Base-by-base conservation (phyloP, 2,329 filamentous ascomycete genomes). In the Coleophoma crateriformis region DNA sequence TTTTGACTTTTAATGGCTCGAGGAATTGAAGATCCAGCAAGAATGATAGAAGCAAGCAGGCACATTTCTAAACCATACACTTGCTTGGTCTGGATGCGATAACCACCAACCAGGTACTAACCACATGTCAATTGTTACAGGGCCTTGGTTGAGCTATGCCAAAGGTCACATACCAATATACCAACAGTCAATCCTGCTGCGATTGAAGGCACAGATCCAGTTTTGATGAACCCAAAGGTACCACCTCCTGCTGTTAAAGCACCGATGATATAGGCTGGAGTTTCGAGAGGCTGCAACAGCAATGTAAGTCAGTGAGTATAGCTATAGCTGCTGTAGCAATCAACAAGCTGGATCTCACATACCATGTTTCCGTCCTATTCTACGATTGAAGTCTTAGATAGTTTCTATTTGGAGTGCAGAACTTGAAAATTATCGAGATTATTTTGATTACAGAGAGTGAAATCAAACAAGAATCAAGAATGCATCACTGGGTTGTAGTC, bases 1-100 rank as follows among this genome's bases (percentile, higher is more conserved):
- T 97, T 99, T 60, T 79, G 76, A 39, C 84, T 79, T 67, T 84
- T 88, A 63, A 99, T 83, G 4, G 90, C 94, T 47, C 94, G 80
- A 12, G 94, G 94, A 52, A 97, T 85, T 2, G 88, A 87, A 39
- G 87, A 87, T 17, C 90, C 90, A 39, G 79, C 92, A 34, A 99
- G 78, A 22, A 97, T 72, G n/a, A 90, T 62, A 1, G 89, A 95
- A 4, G 94, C 94, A 40, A 96, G 75, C 10, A 99, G 78, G n/a
- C 87, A 88, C 40, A 96, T 74, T 70, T 97, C 94, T 58, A 95
- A 72, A 54, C 92, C 94, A 67, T 94, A 96, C 3, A 87, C 67
- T 66, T 90, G 79, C 53, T 78, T 75, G 60, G 82, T 84, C 61
- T 86, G 84, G 55, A 96, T 84, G 51, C 91, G 87, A 64, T 88